Evolutionary conservation across 176 grass and related monocot genomes (phyloP), one percentile per base, ranked within the genome.

Genomic region (Eragrostis nindensis): DNA sequence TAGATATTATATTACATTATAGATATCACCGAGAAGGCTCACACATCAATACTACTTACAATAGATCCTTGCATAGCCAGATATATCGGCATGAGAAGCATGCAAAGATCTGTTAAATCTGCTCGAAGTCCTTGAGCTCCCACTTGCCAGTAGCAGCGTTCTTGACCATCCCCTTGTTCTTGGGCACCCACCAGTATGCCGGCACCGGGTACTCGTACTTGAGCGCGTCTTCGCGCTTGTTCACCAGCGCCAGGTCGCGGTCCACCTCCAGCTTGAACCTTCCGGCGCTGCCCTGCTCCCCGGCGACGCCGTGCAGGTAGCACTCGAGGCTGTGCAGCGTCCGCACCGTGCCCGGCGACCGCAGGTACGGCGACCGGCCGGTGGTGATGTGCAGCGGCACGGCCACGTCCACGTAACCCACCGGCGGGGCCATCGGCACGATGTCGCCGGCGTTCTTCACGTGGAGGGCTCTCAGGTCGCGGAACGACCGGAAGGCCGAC

Each of bases 231-330:
- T 39, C 9, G 62, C 5, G 21, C 79, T 85, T 94, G 66, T 94
- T 94, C 66, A 86, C 84, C 10, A 94, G 77, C 26, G 82, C 77
- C 5, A 94, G 17, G 75, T 93, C 81, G 12, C 91, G 78, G 19
- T 93, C 77, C 25, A 93, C 78, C 71, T 71, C 84, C 24, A 93
- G 50, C 45, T 40, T 70, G 61, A 93, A 93, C 22, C 77, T 82
- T 8, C 69, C 81, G 11, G 66, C 62, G 62, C 32, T 0, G 2
- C 76, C 72, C 38, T 70, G 66, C 9, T 61, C 59, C 1, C 91
- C 87, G 1, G 91, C 87, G 9, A 88, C 62, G 32, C 81, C 77
- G 30, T 93, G 85, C 52, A 93, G 40, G 77, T 93, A 93, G 68
- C 65, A 65, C 85, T 93, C 91, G 39, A 93, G 71, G 60, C 77